These are phyloP conservation scores for Moringa oleifera DNA, from an alignment of 345 rosid species.

Conservation along the genomic window DNA sequence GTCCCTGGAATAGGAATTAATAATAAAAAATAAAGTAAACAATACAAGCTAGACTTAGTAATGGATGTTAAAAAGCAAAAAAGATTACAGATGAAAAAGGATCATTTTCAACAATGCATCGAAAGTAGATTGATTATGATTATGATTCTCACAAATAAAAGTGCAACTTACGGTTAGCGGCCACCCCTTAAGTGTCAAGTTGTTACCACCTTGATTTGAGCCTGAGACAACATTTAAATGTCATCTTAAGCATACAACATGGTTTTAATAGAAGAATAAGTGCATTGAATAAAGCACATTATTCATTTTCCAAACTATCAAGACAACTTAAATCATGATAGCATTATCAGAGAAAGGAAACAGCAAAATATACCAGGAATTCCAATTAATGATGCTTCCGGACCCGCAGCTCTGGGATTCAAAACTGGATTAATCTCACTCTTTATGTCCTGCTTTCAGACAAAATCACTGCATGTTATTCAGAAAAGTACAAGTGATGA, in stretches of 20 bases:
- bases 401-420: slow-evolving; percentile 77
- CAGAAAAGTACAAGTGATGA: slow-evolving; percentile 4
- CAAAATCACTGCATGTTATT: slow-evolving; percentile 22
- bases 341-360: slow-evolving; percentile 1
- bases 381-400: slow-evolving; percentile 90
- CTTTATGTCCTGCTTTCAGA: slow-evolving; percentile 74
- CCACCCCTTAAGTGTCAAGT: slow-evolving; percentile 93
- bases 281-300: slow-evolving; percentile 2
- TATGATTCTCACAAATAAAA: background rate
- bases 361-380: slow-evolving; percentile 62
- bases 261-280: no score
- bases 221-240: slow-evolving; percentile 42
- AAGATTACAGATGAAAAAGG: background rate
- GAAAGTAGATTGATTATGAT: background rate
- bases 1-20: slow-evolving; percentile 40
- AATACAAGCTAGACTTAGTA: background rate
- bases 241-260: background rate
- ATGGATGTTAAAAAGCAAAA: background rate
- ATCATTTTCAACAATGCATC: background rate
- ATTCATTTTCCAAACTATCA: slow-evolving; percentile 8
- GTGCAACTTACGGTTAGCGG: slow-evolving; percentile 72
- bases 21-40: background rate
- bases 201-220: slow-evolving; percentile 81
- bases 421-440: slow-evolving; percentile 80
- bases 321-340: slow-evolving; percentile 10